These are phyloP conservation scores for Phytophthora palmivora DNA, from an alignment of 352 stramenopile genomes.

Conservation along the genomic window DNA sequence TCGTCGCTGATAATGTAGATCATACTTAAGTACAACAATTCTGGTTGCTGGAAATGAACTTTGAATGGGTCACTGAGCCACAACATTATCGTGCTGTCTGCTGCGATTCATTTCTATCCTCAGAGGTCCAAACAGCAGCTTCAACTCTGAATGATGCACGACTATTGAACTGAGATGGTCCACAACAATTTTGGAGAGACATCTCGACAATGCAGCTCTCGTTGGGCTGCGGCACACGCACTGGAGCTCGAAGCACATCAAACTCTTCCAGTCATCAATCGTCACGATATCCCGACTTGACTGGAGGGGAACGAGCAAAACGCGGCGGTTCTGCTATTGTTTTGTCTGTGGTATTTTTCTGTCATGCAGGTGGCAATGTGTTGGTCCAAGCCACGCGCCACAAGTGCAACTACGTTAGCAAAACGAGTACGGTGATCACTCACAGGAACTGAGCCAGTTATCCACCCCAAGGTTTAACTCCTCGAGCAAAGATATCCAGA, in stretches of 20 bases:
- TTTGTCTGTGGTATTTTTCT: background rate
- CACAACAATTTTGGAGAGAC: constrained; percentile 21
- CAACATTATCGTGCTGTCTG: background rate
- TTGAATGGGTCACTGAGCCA: background rate
- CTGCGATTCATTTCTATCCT: constrained; percentile 15
- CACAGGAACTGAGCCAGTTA: background rate
- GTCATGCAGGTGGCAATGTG: background rate
- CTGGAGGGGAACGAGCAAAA: background rate
- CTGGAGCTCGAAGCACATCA: background rate
- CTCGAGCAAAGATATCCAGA: background rate
- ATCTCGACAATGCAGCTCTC: constrained; percentile 6
- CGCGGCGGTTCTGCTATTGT: background rate
- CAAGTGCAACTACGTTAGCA: constrained; percentile 4
- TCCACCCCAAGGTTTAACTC: background rate
- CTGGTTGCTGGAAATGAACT: too few species aligned
- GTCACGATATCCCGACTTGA: background rate
- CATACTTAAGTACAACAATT: too few species aligned
- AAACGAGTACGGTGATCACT: constrained; percentile 3
- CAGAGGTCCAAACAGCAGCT: constrained; percentile 6
- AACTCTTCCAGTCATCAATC: constrained; percentile 23
- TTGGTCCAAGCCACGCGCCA: constrained; percentile 26
- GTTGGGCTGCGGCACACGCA: constrained; percentile 26
- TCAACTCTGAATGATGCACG: background rate
- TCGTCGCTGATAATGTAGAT: too few species aligned
- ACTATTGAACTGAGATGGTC: constrained; percentile 16